Evolutionary conservation across 176 grass and related monocot genomes (phyloP), one percentile per base, ranked within the genome.

Genomic region (Musa itinerans): DNA sequence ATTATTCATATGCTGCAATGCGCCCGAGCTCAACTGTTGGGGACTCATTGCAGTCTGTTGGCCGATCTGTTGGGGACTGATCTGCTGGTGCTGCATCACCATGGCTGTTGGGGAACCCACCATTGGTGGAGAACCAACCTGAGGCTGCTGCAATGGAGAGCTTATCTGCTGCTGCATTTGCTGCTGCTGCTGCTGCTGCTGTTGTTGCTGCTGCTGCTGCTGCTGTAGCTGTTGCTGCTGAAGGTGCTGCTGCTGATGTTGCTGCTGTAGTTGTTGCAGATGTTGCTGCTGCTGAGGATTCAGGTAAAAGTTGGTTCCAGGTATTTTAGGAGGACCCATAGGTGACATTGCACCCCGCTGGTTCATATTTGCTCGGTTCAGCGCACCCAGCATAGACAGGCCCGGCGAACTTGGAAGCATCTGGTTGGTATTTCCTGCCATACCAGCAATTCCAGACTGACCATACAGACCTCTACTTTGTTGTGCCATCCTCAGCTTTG

Each of bases 281-380:
- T 22, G 52, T 10, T n/a, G 52, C 54, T 62, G 87, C 6, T 91
- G 95, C 72, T 90, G 89, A 53, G 89, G 43, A 68, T 84, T 92
- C 78, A 87, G 52, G 78, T 87, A 88, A 78, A 89, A 94, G 26
- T 85, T 90, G 75, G 80, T 56, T 67, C 84, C 88, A 49, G 86
- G 61, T 55, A 94, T 93, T 82, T 99, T 99, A 74, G 95, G 95
- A 74, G 95, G 95, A 50, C 86, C 95, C 95, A 99, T 94, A 2
- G 87, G 63, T 50, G 90, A 85, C 82, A 97, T 80, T 83, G 83
- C 78, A 62, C 75, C 84, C 82, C 90, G 71, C 65, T 94, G 74
- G 77, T 1, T 84, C 20, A 94, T 84, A 81, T 82, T 94, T 75
- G 79, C 81, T 82, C 91, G 86, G 56, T 87, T 99, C 17, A 94